Conservation (phyloP, 2,329 filamentous ascomycete species). For the Hypoxylon sp. region DNA sequence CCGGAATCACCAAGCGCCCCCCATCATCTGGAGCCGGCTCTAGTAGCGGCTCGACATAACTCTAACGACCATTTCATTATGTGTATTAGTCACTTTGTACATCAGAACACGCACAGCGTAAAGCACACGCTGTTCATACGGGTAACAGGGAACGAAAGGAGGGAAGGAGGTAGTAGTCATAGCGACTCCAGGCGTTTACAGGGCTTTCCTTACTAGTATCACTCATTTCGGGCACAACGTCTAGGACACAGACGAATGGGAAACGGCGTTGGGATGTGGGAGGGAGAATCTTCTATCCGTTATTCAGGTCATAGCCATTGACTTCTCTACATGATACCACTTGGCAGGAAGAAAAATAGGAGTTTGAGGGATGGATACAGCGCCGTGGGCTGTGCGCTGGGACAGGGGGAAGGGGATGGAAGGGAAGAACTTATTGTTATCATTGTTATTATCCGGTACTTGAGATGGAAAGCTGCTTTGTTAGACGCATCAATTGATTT, state of each 20-base stretch:
- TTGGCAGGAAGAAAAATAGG: constrained; percentile 33
- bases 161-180: constrained; percentile 8
- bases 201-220: constrained; percentile 8
- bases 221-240: constrained; percentile 22
- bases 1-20: constrained; percentile 39
- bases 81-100: constrained; percentile 44
- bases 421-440: constrained; percentile 21
- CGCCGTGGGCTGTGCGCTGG: constrained; percentile 26
- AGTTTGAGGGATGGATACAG: constrained; percentile 24
- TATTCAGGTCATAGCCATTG: constrained; percentile 19
- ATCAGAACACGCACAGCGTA: constrained; percentile 20
- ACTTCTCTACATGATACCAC: constrained; percentile 46
- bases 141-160: constrained; percentile 11
- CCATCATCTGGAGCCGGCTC: constrained; percentile 45
- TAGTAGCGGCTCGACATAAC: constrained; percentile 44
- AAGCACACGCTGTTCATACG: background rate
- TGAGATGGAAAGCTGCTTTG: constrained; percentile 32
- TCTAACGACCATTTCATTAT: constrained; percentile 39
- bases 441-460: constrained; percentile 2
- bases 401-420: constrained; percentile 3
- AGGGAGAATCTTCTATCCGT: constrained; percentile 17
- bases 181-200: constrained; percentile 34
- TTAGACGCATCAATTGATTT: constrained; percentile 35
- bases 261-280: constrained; percentile 35
- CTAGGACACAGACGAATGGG: constrained; percentile 25